These are phyloP conservation scores for Setomelanomma holmii DNA, from an alignment of 2,329 filamentous ascomycete species.

Conservation along the genomic window DNA sequence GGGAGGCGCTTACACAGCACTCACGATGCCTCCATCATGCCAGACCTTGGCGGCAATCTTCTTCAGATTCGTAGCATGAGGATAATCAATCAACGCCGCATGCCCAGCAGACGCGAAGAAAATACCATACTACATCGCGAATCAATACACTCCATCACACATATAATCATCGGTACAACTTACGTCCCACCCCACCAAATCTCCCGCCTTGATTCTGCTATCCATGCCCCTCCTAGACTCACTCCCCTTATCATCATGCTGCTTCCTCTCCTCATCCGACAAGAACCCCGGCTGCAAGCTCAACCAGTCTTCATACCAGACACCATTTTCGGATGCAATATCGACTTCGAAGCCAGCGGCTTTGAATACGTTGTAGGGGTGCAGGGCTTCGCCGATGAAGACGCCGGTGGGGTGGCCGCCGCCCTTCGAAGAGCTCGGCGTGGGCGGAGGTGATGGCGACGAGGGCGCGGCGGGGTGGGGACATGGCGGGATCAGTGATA, in stretches of 20 bases:
- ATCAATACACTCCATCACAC: not conserved
- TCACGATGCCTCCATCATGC: constrained; percentile 51
- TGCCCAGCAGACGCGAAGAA: not conserved
- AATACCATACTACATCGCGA: not conserved
- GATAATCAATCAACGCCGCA: constrained; percentile 52
- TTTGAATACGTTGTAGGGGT: constrained; percentile 56
- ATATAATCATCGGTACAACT: not conserved
- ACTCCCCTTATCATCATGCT: constrained; percentile 51
- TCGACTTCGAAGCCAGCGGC: constrained; percentile 58
- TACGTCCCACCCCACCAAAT: not conserved
- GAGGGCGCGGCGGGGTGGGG: constrained; percentile 48
- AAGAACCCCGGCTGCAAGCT: constrained; percentile 53
- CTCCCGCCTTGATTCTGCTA: not conserved
- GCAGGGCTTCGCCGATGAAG: constrained; percentile 58
- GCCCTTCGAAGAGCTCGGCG: constrained; percentile 47
- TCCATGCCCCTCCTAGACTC: constrained; percentile 40
- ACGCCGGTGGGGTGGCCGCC: not conserved
- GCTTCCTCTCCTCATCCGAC: constrained; percentile 47
- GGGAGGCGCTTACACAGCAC: constrained; percentile 53
- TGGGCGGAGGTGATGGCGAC: constrained; percentile 54
- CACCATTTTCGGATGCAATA: constrained; percentile 56
- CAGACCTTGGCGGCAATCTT: constrained; percentile 51
- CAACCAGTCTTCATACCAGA: constrained; percentile 55
- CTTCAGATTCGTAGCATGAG: constrained; percentile 50
- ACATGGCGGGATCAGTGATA: too few relatives aligned